Base-by-base conservation (phyloP, 805 yeast genomes). In the Suhomyces xylopsoci region DNA sequence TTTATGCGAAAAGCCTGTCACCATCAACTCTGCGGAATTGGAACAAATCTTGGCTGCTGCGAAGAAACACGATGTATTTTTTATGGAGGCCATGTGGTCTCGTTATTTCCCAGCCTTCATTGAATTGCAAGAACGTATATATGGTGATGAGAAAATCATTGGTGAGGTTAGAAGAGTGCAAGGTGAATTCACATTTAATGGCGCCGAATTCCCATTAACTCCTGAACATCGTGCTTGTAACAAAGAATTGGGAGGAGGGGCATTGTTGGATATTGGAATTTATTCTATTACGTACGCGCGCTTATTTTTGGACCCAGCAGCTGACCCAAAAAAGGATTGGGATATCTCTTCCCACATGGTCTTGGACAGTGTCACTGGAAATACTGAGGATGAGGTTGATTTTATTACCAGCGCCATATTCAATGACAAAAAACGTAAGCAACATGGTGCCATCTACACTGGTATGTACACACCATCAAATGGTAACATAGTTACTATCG, bases 71-170 rank as follows among this genome's bases (percentile, higher is more conserved):
- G 68, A 70, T 1, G 60, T 73, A 47, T 81, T 78, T 54, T 65
- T 83, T 36, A 78, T 83, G 84, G 88, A 83, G 62, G 87, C 81
- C 4, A 76, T 80, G 49, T 81, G 85, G 85, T 76, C 84, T 5
- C 69, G 82, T 47, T 80, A 77, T 56, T 77, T 80, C 68, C 87
- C 87, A 2, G 54, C 79, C 3, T 56, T 53, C 43, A 61, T 76
- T 19, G 56, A 60, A 17, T 66, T 68, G 46, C 62, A 78, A 46
- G 61, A 73, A 50, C 53, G 68, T 28, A 63, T 68, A 51, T 55
- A 81, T 19, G 73, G 68, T 55, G 68, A 71, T 17, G 73, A 78
- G 22, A 69, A 71, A 51, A 63, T 69, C 12, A 56, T 82, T 42
- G 87, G 87, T 7, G 77, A 75, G 19, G 64, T 81, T 15, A 65